These are phyloP conservation scores for Spathaspora boniae DNA, from an alignment of 805 yeast species.

Conservation along the genomic window DNA sequence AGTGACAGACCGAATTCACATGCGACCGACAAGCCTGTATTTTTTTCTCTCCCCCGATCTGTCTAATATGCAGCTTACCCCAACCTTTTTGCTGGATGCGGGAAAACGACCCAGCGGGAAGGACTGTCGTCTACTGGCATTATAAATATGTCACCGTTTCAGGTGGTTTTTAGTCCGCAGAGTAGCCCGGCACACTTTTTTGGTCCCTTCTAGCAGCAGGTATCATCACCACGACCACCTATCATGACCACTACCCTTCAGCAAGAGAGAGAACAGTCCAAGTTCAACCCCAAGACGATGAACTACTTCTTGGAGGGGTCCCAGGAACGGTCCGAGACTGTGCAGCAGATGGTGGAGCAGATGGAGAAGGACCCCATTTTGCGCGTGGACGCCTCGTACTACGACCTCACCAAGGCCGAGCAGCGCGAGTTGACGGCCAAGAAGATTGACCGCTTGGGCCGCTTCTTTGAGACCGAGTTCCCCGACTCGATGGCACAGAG, in stretches of 20 bases:
- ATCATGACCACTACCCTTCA: constrained; percentile 23
- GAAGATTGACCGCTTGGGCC: constrained; percentile 59
- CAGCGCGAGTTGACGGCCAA: constrained; percentile 59
- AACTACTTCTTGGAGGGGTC: constrained; percentile 41
- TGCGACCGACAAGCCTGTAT: no score
- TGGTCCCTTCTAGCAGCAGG: no score
- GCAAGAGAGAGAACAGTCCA: constrained; percentile 30
- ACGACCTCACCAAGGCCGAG: constrained; percentile 53
- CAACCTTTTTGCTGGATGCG: no score
- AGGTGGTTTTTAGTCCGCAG: no score
- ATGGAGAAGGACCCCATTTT: constrained; percentile 67
- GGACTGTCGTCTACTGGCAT: no score
- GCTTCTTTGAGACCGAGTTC: constrained; percentile 52
- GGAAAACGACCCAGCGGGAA: no score
- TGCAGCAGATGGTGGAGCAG: constrained; percentile 52
- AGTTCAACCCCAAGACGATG: constrained; percentile 36
- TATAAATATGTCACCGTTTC: no score
- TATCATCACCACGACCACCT: constrained; percentile 20
- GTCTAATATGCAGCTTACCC: no score
- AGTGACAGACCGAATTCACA: no score
- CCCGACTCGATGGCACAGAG: constrained; percentile 53
- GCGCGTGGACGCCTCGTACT: constrained; percentile 49
- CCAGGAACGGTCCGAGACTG: constrained; percentile 39
- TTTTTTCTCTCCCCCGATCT: no score
- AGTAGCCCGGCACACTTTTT: no score